Evolutionary conservation across 306 rosid species (phyloP).

Genomic region (Herpetospermum pedunculosum): DNA sequence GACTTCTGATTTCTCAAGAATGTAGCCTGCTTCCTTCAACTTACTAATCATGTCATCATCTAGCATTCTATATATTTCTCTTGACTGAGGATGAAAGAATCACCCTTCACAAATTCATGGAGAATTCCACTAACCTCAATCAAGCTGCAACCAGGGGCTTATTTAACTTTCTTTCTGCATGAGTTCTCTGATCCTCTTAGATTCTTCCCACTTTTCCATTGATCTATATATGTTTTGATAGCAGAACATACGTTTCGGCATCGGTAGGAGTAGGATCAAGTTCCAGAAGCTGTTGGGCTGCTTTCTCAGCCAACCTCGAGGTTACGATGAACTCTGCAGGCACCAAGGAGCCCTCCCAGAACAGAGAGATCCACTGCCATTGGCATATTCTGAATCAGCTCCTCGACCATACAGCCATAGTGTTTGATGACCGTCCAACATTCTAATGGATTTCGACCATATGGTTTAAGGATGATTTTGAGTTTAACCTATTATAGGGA

Average conservation of each 20-base stretch:
- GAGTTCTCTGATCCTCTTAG: constrained; percentile 1
- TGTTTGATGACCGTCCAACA: no score
- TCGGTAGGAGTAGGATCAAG: not conserved
- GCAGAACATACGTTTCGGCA: constrained; percentile 14
- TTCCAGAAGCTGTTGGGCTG: constrained; percentile 13
- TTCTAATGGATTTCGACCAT: no score
- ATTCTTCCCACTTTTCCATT: constrained; percentile 17
- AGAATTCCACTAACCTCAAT: constrained; percentile 16
- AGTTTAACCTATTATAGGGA: no score
- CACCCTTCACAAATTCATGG: constrained; percentile 10
- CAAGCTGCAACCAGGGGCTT: constrained; percentile 12
- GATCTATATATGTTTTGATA: constrained; percentile 18
- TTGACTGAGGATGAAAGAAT: not conserved
- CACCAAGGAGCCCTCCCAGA: not conserved
- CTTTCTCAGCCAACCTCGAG: constrained; percentile 20
- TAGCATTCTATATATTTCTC: constrained; percentile 6
- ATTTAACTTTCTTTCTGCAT: constrained; percentile 14
- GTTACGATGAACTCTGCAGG: constrained; percentile 19
- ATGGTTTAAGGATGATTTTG: no score
- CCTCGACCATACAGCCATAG: not conserved
- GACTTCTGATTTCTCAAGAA: constrained; percentile 14
- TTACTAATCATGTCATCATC: constrained; percentile 16
- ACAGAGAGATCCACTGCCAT: not conserved
- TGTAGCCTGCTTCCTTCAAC: constrained; percentile 15
- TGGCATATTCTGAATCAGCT: not conserved